These are phyloP conservation scores for Cucumis hystrix DNA, from an alignment of 306 rosid genomes.

Conservation along the genomic window DNA sequence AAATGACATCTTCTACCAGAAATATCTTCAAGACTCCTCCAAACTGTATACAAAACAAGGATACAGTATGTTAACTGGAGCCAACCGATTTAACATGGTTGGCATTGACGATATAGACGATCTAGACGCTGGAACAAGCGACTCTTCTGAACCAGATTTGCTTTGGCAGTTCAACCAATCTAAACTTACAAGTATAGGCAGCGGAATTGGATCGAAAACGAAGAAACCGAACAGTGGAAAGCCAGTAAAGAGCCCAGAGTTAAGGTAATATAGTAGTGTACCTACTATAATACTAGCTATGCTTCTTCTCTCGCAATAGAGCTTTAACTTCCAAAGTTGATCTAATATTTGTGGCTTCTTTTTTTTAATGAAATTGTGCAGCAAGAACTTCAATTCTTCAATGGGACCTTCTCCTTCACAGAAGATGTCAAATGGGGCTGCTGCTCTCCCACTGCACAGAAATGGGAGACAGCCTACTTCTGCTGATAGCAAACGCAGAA, in stretches of 20 bases:
- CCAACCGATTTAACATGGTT: slow-evolving; percentile 37
- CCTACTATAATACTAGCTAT: neutral
- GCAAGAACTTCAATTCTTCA: slow-evolving; percentile 45
- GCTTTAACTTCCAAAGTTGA: neutral
- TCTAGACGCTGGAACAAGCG: slow-evolving; percentile 87
- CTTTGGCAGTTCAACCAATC: slow-evolving; percentile 87
- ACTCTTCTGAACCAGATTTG: slow-evolving; percentile 84
- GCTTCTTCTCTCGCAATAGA: neutral
- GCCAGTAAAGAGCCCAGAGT: slow-evolving; percentile 44
- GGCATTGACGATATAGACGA: slow-evolving; percentile 70
- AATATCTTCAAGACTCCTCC: slow-evolving; percentile 75
- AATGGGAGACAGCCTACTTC: slow-evolving; percentile 58
- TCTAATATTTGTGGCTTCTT: neutral
- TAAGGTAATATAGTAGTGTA: slow-evolving; percentile 32
- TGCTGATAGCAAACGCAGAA: slow-evolving; percentile 63
- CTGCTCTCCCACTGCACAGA: slow-evolving; percentile 23
- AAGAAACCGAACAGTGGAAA: slow-evolving; percentile 31
- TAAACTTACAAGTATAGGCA: slow-evolving; percentile 36
- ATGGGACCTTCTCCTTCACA: slow-evolving; percentile 71
- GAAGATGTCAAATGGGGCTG: slow-evolving; percentile 44
- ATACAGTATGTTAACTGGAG: slow-evolving; percentile 47
- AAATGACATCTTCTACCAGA: slow-evolving; percentile 62
- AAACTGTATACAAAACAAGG: slow-evolving; percentile 48
- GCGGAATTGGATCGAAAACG: slow-evolving; percentile 37
- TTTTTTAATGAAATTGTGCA: slow-evolving; percentile 10